Conservation (phyloP, 148 eudicot genomes). For the Euryodendron excelsum region DNA sequence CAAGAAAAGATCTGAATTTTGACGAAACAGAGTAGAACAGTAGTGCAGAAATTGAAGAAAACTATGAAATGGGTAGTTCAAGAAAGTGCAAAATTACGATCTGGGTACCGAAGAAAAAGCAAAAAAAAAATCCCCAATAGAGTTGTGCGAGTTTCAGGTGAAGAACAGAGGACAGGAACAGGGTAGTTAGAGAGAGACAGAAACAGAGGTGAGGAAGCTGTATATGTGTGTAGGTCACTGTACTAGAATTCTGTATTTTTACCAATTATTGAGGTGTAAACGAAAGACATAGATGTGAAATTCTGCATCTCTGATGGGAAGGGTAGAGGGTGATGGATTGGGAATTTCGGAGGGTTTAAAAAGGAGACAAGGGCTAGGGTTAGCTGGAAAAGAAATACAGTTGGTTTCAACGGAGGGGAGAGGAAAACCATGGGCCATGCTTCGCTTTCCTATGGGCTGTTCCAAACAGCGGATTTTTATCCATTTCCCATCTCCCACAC, state of each 20-base stretch:
- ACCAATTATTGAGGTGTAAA: neutral
- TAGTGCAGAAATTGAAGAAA: too few relatives aligned
- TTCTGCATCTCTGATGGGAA: neutral
- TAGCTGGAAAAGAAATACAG: neutral
- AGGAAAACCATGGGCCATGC: conserved; percentile 15
- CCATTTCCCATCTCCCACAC: conserved; percentile 2
- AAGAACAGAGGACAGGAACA: neutral
- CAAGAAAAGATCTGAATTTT: too few relatives aligned
- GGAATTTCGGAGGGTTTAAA: neutral
- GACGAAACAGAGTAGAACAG: too few relatives aligned
- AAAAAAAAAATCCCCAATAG: too few relatives aligned
- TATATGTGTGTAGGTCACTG: neutral
- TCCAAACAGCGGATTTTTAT: conserved; percentile 12
- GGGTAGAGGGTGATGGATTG: neutral
- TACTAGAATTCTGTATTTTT: neutral
- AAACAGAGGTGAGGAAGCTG: neutral
- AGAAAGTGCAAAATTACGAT: neutral
- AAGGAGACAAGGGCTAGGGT: neutral
- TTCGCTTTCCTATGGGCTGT: conserved; percentile 5
- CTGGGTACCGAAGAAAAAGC: too few relatives aligned
- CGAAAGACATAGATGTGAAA: neutral
- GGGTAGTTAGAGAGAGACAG: neutral
- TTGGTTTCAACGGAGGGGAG: neutral
- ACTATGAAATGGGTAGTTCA: too few relatives aligned
- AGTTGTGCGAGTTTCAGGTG: too few relatives aligned